These are phyloP conservation scores for Paraconiothyrium brasiliense DNA, from an alignment of 2,329 filamentous ascomycete species.

Conservation along the genomic window DNA sequence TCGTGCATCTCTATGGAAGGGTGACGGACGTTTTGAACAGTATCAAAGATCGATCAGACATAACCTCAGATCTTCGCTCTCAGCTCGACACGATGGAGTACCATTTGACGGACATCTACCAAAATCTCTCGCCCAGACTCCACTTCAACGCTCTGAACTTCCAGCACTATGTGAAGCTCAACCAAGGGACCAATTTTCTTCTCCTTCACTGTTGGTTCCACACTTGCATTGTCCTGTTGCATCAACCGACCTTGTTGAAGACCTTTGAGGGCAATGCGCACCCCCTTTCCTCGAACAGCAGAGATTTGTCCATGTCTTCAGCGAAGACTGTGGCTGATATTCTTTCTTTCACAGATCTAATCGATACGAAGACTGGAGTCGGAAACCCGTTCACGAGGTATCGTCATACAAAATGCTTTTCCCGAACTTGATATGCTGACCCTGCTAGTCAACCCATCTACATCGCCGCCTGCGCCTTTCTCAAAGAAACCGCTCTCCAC, in stretches of 20 bases:
- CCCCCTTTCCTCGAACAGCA: conserved; percentile 80
- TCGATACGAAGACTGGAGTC: conserved; percentile 85
- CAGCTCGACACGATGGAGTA: conserved; percentile 80
- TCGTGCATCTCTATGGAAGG: conserved; percentile 85
- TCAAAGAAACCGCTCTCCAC: conserved; percentile 81
- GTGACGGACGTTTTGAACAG: conserved; percentile 87
- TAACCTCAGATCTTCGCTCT: conserved; percentile 77
- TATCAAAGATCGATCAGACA: conserved; percentile 75
- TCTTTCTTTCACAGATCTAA: conserved; percentile 82
- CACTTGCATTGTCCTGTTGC: conserved; percentile 82
- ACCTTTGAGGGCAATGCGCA: conserved; percentile 76
- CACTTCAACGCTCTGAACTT: conserved; percentile 90
- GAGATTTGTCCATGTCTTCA: conserved; percentile 84
- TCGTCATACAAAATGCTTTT: neutral
- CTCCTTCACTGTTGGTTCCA: conserved; percentile 91
- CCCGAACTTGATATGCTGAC: conserved; percentile 23
- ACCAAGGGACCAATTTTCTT: conserved; percentile 87
- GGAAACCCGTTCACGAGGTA: conserved; percentile 82
- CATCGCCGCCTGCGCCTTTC: conserved; percentile 86
- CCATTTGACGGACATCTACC: conserved; percentile 78
- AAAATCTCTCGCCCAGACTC: conserved; percentile 75
- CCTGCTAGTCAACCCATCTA: conserved; percentile 80
- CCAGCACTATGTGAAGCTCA: conserved; percentile 80
- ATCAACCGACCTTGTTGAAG: conserved; percentile 83
- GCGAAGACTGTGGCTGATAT: conserved; percentile 94